A percentile compares a stretch with the other conserved stretches of the same genome.
Conservation (phyloP, 2,329 filamentous ascomycete species). For the Uncinocarpus reesii region DNA sequence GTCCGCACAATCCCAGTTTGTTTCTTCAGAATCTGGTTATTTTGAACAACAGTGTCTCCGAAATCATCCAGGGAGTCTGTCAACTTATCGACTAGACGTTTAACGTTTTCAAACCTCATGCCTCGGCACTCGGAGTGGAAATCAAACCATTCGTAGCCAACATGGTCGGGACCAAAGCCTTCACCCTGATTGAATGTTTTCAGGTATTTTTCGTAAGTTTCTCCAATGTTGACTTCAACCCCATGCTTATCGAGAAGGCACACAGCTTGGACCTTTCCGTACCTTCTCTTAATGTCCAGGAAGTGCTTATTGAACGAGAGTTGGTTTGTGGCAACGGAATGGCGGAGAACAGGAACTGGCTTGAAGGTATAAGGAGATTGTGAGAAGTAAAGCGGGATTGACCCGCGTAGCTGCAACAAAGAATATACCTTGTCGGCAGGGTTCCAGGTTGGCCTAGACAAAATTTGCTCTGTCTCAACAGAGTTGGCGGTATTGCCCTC, state of each 20-base stretch:
- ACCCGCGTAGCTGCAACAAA: slow-evolving; percentile 78
- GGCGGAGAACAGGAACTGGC: slow-evolving; percentile 69
- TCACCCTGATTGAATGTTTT: slow-evolving; percentile 55
- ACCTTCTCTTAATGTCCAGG: slow-evolving; percentile 54
- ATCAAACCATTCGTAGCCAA: slow-evolving; percentile 91
- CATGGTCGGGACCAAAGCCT: slow-evolving; percentile 40
- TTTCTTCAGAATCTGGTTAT: slow-evolving; percentile 32
- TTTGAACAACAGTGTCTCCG: slow-evolving; percentile 56
- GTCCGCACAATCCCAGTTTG: slow-evolving; percentile 78
- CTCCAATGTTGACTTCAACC: slow-evolving; percentile 67
- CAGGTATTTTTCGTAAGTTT: slow-evolving; percentile 62
- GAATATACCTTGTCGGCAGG: slow-evolving; percentile 57
- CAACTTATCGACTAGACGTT: slow-evolving; percentile 61
- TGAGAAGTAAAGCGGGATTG: slow-evolving; percentile 89
- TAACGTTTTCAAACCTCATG: slow-evolving; percentile 97
- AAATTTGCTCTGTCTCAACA: slow-evolving; percentile 90
- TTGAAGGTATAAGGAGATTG: slow-evolving; percentile 91
- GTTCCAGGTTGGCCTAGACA: slow-evolving; percentile 61
- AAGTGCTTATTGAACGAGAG: slow-evolving; percentile 73
- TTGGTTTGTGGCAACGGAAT: slow-evolving; percentile 69
- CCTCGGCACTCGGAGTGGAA: slow-evolving; percentile 87
- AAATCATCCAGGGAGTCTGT: slow-evolving; percentile 56
- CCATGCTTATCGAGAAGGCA: slow-evolving; percentile 84
- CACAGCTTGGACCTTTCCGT: slow-evolving; percentile 67
- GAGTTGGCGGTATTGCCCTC: slow-evolving; percentile 78